Base-by-base conservation (phyloP, 2,329 filamentous ascomycete species). In the Cryphonectria naterciae region DNA sequence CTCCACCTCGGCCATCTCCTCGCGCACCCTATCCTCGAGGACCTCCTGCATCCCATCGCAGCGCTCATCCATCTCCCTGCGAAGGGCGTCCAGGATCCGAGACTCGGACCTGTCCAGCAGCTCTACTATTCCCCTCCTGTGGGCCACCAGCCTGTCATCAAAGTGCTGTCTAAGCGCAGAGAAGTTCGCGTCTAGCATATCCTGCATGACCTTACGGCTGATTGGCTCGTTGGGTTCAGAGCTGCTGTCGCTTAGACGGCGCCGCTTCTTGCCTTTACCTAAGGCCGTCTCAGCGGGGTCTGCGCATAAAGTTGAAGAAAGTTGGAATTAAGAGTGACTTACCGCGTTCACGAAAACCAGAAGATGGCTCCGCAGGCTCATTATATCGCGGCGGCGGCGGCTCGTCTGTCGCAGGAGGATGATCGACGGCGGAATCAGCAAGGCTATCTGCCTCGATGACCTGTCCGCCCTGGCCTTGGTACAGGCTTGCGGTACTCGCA, bases 231-330 rank as follows among this genome's bases (percentile, higher is more conserved):
- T 54, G 32, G n/a, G 5, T n/a, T 39, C 28, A 11, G 49, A 25
- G 22, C 58, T 62, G 22, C 37, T 70, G 65, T 60, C 67, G 2
- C 65, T 28, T 10, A 41, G 15, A 13, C 69, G 69, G 10, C 66
- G 65, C 32, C 69, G 69, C 49, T 68, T 70, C 32, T 60, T 70
- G 58, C 69, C 65, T 17, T 68, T 65, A 17, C 19, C 64, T 66
- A 35, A 10, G 13, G n/a, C 19, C 15, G 11, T 60, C 28, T 37
- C 28, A 60, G 56, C 56, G 28, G 46, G 28, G 7, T 32, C 11
- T 37, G 56, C 56, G 56, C 19, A 22, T n/a, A 2, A 1, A 17
- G 17, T 37, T 4, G 28, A n/a, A 25, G 4, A 25, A 13, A 17
- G 64, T 41, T 32, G 49, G 6, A 19, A 2, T 11, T 2, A 11